Evolutionary conservation across 2,329 filamentous ascomycete species (phyloP).

Genomic region (Nigrospora osmanthi): DNA sequence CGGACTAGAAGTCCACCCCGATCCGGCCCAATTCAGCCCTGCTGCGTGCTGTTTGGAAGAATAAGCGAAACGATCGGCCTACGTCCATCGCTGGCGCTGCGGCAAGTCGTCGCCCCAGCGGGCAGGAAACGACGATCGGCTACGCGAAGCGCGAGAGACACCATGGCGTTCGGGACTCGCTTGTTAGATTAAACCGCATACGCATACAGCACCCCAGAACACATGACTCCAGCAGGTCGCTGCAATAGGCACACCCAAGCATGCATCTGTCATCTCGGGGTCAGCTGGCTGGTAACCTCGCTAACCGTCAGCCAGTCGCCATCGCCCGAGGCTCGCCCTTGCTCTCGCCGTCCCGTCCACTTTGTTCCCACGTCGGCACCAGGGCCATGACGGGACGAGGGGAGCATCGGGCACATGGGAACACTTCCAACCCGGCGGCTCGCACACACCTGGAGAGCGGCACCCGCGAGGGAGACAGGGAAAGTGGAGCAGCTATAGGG

Average conservation of each 20-base stretch:
- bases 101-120: background rate
- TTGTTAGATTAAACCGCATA: constrained; percentile 1
- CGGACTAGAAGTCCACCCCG: too few relatives aligned
- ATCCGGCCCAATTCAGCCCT: too few relatives aligned
- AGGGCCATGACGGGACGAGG: too few relatives aligned
- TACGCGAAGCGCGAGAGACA: background rate
- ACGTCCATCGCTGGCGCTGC: background rate
- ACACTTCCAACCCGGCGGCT: too few relatives aligned
- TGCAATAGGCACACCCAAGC: background rate
- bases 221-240: background rate
- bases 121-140: background rate
- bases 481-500: background rate
- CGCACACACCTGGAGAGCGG: too few relatives aligned
- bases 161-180: background rate
- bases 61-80: background rate
- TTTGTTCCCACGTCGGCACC: too few relatives aligned
- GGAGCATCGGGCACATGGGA: too few relatives aligned
- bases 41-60: background rate
- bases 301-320: background rate
- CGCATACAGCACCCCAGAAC: background rate
- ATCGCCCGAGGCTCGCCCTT: too few relatives aligned
- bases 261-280: background rate
- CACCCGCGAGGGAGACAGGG: too few relatives aligned
- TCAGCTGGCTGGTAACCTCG: background rate
- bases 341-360: too few relatives aligned